phyloP scores from a whole-genome alignment of 495 filamentous ascomycete species.

The Opeltia flavorubescens region DNA sequence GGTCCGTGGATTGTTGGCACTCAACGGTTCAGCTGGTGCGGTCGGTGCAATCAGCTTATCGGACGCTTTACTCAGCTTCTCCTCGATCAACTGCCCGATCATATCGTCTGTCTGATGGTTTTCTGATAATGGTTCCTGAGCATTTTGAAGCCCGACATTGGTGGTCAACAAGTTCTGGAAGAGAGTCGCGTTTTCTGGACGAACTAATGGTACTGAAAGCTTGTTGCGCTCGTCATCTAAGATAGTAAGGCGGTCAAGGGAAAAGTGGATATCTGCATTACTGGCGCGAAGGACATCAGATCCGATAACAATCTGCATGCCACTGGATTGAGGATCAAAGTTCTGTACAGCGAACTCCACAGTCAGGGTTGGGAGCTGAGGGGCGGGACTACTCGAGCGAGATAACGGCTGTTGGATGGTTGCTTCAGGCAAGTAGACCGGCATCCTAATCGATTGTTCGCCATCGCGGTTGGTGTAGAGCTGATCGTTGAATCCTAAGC shows the following conservation, averaged over 20 bases:
- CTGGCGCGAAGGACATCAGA: constrained; percentile 77
- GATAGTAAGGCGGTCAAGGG: constrained; percentile 72
- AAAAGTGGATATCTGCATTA: constrained; percentile 84
- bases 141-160: constrained; percentile 14
- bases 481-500: constrained; percentile 52
- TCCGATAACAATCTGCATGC: constrained; percentile 69
- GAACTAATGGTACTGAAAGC: constrained; percentile 80
- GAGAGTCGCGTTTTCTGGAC: constrained; percentile 71
- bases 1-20: constrained; percentile 1
- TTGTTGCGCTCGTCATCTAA: constrained; percentile 80
- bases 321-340: constrained; percentile 32
- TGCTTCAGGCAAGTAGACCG: constrained; percentile 83
- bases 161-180: constrained; percentile 64
- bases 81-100: not conserved
- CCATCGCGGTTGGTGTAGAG: constrained; percentile 50
- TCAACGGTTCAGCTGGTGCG: constrained; percentile 4
- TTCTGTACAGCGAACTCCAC: constrained; percentile 63
- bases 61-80: not conserved
- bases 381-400: constrained; percentile 54
- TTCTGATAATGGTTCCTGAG: not conserved
- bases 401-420: constrained; percentile 63
- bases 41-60: not conserved
- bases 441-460: constrained; percentile 52
- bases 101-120: not conserved
- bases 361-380: constrained; percentile 66